Evolutionary conservation across 129 eudicot genomes (phyloP), one percentile per base, ranked within the genome.

Genomic region (Centrapalus pauciflorus): DNA sequence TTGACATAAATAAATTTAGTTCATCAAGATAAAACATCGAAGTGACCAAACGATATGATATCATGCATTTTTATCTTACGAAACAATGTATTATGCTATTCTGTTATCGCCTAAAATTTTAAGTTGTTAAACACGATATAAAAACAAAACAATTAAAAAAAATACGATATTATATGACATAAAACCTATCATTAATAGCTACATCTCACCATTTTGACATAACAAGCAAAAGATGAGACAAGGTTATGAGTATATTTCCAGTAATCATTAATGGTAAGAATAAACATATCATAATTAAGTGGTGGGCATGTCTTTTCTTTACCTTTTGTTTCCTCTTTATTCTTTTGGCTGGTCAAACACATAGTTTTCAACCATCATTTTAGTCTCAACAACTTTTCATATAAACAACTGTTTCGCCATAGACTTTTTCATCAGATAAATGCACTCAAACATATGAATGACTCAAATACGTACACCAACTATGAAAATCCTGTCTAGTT

Each of bases 231-330:
- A 58, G 66, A 30, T 70, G 75, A 70, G 76, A 70, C 38, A 58
- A 50, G 34, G 49, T 45, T 58, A 43, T 70, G 67, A 70, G 67
- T 70, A 62, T 58, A 59, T 58, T 57, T 58, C 46, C 46, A 19
- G 76, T 70, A 70, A 70, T 70, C 76, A 70, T 58, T 41, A 58
- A 43, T 29, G 76, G 67, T 43, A 43, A 27, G 67, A 70, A 59
- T 43, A 58, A 43, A 48, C 19, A 48, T 16, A 48, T 35, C 13
- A 38, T 3, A 48, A 24, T 4, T 7, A 33, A 62, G 56, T 62
- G 43, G 67, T 70, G 76, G 76, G 67, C 67, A 70, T 70, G 67
- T 59, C 45, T 43, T n/a, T 70, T 34, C 43, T 59, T 60, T 43
- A 48, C 59, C 49, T 70, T 66, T 70, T 60, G 21, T 70, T 57